A percentile compares a stretch with the other conserved stretches of the same genome.
Evolutionary conservation across 768 basidiomycete genomes (phyloP).

Genomic region (Auricularia sp.): DNA sequence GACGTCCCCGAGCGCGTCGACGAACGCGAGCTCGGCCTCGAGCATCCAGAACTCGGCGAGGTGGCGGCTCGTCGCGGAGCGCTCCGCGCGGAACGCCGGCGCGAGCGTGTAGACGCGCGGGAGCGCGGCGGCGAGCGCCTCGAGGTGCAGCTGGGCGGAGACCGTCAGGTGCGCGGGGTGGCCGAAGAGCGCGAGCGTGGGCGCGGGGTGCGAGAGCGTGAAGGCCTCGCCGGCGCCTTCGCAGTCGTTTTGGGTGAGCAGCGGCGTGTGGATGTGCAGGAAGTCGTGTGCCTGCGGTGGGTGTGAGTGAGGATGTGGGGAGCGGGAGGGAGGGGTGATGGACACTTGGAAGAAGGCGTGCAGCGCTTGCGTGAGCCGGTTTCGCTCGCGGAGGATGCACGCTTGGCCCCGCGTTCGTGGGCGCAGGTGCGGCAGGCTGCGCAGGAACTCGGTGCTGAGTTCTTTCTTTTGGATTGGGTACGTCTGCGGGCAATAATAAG

Average conservation of each 20-base stretch:
- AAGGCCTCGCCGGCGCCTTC: conserved; percentile 96
- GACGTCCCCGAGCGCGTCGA: conserved; percentile 36
- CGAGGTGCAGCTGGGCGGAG: conserved; percentile 92
- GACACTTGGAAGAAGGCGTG: conserved; percentile 65
- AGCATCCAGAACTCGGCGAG: conserved; percentile 99
- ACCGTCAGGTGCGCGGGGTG: conserved; percentile 80
- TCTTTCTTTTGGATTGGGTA: conserved; percentile 92
- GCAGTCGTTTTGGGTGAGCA: conserved; percentile 85
- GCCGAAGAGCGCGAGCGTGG: conserved; percentile 55
- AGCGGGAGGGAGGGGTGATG: neutral
- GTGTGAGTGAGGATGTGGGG: neutral
- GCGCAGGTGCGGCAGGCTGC: conserved; percentile 83
- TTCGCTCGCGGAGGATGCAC: conserved; percentile 67
- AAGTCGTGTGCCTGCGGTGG: conserved; percentile 61
- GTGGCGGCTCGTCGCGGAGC: conserved; percentile 79
- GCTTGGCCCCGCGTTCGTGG: conserved; percentile 63
- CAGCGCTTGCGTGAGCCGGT: conserved; percentile 45
- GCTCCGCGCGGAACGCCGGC: conserved; percentile 91
- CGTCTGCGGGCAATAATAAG: conserved; percentile 29
- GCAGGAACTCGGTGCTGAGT: conserved; percentile 66
- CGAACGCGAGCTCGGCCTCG: conserved; percentile 83
- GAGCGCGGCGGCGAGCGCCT: conserved; percentile 68
- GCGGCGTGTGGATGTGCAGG: conserved; percentile 68
- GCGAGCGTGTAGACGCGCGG: conserved; percentile 86
- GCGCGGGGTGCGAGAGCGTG: conserved; percentile 30